Percentiles rank a stretch among this genome's conserved stretches.
Conservation (phyloP, 306 rosid genomes). For the Cucumis melo region DNA sequence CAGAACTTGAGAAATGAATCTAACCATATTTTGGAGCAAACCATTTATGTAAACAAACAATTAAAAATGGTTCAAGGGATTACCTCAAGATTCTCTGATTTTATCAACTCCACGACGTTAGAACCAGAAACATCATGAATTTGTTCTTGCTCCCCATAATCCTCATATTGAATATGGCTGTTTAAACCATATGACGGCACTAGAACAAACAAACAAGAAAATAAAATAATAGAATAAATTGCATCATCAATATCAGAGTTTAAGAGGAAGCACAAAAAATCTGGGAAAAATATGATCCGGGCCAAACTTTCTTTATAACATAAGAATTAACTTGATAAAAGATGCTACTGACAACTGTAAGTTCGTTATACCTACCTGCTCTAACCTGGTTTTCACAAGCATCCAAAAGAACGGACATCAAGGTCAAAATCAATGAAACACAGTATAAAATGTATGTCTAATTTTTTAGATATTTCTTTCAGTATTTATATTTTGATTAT, state of each 20-base stretch:
- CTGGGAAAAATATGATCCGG: not conserved
- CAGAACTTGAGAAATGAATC: slow-evolving; percentile 21
- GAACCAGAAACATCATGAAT: slow-evolving; percentile 42
- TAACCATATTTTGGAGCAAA: not conserved
- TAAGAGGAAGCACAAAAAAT: slow-evolving; percentile 5
- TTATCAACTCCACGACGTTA: slow-evolving; percentile 47
- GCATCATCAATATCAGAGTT: slow-evolving; percentile 13
- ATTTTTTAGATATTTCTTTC: not conserved
- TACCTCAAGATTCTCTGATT: slow-evolving; percentile 66
- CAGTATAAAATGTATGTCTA: not conserved
- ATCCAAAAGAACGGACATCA: not conserved
- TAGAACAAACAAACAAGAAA: slow-evolving; percentile 18
- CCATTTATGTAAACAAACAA: slow-evolving; percentile 1
- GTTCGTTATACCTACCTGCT: not conserved
- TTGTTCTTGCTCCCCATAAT: slow-evolving; percentile 32
- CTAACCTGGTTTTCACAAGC: not conserved
- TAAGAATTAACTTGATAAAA: not conserved
- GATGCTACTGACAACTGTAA: not conserved
- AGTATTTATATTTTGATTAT: not conserved
- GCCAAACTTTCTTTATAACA: not conserved
- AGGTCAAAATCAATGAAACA: not conserved
- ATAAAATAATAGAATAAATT: not conserved
- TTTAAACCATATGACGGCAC: slow-evolving; percentile 30
- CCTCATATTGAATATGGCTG: slow-evolving; percentile 21
- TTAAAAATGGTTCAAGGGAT: slow-evolving; percentile 17